Base-by-base conservation (phyloP, 139 green algal species). In the Micromonas commoda region DNA sequence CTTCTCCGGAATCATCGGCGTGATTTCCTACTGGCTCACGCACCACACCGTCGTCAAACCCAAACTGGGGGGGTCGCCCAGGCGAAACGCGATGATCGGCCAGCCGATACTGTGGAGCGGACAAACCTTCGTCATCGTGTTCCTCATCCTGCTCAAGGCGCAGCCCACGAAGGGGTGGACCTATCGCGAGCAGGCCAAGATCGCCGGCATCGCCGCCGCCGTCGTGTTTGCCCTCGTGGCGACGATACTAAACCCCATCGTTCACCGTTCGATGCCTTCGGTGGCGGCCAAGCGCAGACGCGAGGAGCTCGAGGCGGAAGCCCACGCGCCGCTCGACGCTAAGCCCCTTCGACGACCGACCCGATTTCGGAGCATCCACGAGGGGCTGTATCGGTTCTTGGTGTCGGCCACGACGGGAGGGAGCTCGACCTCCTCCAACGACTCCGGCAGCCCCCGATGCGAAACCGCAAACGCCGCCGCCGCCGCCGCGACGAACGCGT, bases 1-100 rank as follows among this genome's bases (percentile, higher is more conserved):
- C 5, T 23, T 87, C n/a, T 78, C 84, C 19, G 79, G 79, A 20
- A 2, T 80, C 28, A 71, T 83, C 26, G 79, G 51, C 21, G 64
- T 63, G 31, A 33, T 32, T 26, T 19, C 37, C 61, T 78, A 83
- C 39, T 76, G 52, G 9, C n/a, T 68, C 31, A 68, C 74, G 16
- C n/a, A 83, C 5, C 29, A 73, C 61, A 20, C 32, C 31, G 67
- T 73, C 34, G 45, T 81, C 57, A 57, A 57, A 4, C 39, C n/a
- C 19, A 23, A 21, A 16, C 24, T 35, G 23, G 45, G 31, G 16
- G 24, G 69, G 20, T 52, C 24, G 26, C n/a, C 21, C 3, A 23
- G 39, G 35, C 45, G 9, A 3, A 67, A 24, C 66, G 66, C 66
- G 66, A n/a, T 73, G 23, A 28, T 45, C 32, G 66, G 66, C 6